These are phyloP conservation scores for Cystobasidiaceae sp. DNA, from an alignment of 1,284 basidiomycete species.

Conservation along the genomic window DNA sequence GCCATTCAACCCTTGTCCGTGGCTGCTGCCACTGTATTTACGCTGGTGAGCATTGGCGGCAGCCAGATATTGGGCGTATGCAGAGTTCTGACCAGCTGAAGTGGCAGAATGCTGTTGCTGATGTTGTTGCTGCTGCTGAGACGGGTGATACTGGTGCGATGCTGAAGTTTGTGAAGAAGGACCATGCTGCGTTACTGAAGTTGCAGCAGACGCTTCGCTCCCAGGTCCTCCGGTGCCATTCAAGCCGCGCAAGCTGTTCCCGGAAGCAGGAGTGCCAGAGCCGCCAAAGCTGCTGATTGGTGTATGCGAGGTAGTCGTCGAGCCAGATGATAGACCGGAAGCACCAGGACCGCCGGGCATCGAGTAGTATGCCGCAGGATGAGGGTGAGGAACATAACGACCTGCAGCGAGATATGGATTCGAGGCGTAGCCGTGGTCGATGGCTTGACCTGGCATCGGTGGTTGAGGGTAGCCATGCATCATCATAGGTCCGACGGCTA, in stretches of 20 bases:
- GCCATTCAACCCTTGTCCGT: not conserved
- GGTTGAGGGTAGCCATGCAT: conserved; percentile 9
- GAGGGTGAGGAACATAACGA: not conserved
- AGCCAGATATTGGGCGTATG: conserved; percentile 18
- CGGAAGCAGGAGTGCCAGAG: not conserved
- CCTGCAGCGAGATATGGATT: conserved; percentile 8
- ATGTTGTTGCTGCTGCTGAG: too few relatives aligned
- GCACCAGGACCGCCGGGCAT: conserved; percentile 1
- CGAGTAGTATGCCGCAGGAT: conserved; percentile 9
- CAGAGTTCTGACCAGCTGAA: too few relatives aligned
- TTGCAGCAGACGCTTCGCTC: conserved; percentile 8
- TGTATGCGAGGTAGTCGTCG: not conserved
- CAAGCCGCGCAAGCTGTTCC: not conserved
- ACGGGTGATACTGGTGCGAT: too few relatives aligned
- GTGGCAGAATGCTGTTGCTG: too few relatives aligned
- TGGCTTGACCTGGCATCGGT: conserved; percentile 1
- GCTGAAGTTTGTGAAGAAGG: not conserved
- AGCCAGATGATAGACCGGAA: not conserved
- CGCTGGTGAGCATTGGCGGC: conserved; percentile 12
- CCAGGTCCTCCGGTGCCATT: not conserved
- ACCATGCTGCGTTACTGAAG: conserved; percentile 2
- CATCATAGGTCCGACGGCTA: conserved; percentile 16
- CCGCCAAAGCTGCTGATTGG: conserved; percentile 15
- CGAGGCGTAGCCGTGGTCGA: conserved; percentile 14
- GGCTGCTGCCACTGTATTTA: not conserved